Percentiles rank a stretch among this genome's conserved stretches.
phyloP scores from a whole-genome alignment of 2,329 filamentous ascomycete species.

The Diaporthe sp. region DNA sequence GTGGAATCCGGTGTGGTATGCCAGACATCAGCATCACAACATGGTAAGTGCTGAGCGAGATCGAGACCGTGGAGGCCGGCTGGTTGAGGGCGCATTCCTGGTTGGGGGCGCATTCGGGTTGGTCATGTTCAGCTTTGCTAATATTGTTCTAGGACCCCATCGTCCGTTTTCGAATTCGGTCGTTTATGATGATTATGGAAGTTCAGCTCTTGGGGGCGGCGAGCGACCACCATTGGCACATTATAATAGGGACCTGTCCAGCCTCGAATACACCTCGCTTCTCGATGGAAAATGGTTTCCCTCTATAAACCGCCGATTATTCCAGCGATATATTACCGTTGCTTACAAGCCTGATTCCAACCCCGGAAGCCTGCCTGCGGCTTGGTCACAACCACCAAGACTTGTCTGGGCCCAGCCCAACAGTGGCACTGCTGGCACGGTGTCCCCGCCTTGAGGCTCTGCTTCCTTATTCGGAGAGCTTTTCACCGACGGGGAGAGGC shows the following conservation, averaged over 20 bases:
- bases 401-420: not conserved
- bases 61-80: not conserved
- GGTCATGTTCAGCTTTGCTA: not conserved
- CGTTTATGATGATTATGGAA: not conserved
- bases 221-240: not conserved
- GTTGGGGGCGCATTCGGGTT: not conserved
- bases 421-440: not conserved
- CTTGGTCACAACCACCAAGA: not conserved
- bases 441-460: constrained; percentile 2
- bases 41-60: too few relatives aligned
- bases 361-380: not conserved
- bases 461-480: not conserved
- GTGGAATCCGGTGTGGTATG: not conserved
- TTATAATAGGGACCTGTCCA: constrained; percentile 9
- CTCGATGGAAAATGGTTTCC: not conserved
- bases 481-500: not conserved
- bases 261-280: not conserved
- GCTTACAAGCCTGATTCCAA: not conserved
- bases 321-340: not conserved
- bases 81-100: not conserved
- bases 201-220: not conserved
- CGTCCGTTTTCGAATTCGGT: not conserved
- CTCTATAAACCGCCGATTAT: not conserved
- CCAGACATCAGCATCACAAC: not conserved
- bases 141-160: not conserved